Base-by-base conservation (phyloP, 2,329 filamentous ascomycete genomes). In the Hymenoscyphus salicellus region DNA sequence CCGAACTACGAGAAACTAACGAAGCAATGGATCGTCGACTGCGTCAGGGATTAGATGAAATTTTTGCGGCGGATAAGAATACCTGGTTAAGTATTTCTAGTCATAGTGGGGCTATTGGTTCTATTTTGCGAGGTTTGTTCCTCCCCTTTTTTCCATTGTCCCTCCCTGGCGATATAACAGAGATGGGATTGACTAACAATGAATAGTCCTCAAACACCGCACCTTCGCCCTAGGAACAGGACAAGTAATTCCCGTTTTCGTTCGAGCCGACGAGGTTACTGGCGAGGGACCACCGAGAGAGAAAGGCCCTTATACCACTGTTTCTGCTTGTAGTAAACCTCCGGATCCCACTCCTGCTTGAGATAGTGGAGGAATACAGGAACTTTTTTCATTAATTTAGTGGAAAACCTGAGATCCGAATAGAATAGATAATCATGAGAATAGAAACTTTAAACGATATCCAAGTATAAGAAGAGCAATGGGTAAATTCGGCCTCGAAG, bases 181-280 rank as follows among this genome's bases (percentile, higher is more conserved):
- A n/a, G n/a, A n/a, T n/a, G n/a, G n/a, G n/a, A n/a, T n/a, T n/a
- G n/a, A n/a, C n/a, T n/a, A n/a, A n/a, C n/a, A 41, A 59, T 26
- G 41, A 38, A 16, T 30, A 60, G 86, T 86, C 0, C 76, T 90
- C 3, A 82, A 83, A 60, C 89, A 91, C 71, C 81, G 83, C n/a
- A 68, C 76, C 1, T 92, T 91, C 72, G 74, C 78, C 1, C 78
- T 91, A 14, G 80, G 80, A n/a, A 92, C 89, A 0, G 89, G 89
- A 8, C 84, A 87, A 67, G 84, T 88, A 7, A 88, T 92, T 33
- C 88, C 89, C 0, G 86, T 89, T 1, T 79, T 91, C 1, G 84
- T 91, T 30, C 86, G 83, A 75, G 86, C 83, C 0, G 80, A 84
- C 68, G 82, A 74, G 10, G 55, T 80, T 5, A 8, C n/a, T 5